Evolutionary conservation across 1,284 basidiomycete species (phyloP), one percentile per base, ranked within the genome.

Genomic region (Ceratobasidium theobromae): DNA sequence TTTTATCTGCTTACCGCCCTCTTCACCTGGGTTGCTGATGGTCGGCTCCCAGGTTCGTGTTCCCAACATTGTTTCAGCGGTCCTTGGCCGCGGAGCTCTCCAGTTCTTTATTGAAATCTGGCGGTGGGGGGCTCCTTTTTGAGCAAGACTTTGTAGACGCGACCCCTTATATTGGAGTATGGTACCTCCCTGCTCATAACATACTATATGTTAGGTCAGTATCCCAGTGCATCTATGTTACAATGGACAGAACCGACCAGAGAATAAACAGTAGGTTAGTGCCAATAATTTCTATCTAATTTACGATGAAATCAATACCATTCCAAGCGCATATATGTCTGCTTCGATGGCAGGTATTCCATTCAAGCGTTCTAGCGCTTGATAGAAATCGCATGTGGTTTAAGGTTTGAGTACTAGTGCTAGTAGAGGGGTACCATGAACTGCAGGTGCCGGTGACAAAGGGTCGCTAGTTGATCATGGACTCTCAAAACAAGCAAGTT

Each of bases 291-390:
- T 2, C n/a, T n/a, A n/a, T n/a, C n/a, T n/a, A n/a, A n/a, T 16
- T 32, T 21, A 5, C 32, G 8, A 25, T 11, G 21, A 21, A 25
- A 48, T n/a, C 5, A 40, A 11, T 12, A 65, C 62, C 62, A 65
- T 65, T 53, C 51, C 62, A n/a, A 65, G 41, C 16, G 62, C 38
- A 46, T 65, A 65, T 28, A 65, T 53, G 28, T 65, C 62, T n/a
- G 40, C 16, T 33, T 43, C 35, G 4, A n/a, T 25, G 23, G 49
- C 53, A n/a, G 18, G 23, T 25, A 5, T n/a, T 1, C 28, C 23
- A 21, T 23, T 27, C 3, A 1, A 18, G 1, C 18, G 38, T 1
- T 43, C 35, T 8, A 64, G 18, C 6, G 53, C 32, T 14, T 65
- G 49, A 1, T 49, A 51, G 4, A 51, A 49, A 49, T 65, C n/a